Evolutionary conservation across 2,329 filamentous ascomycete genomes (phyloP).

Genomic region (Botryosphaeria dothidea): DNA sequence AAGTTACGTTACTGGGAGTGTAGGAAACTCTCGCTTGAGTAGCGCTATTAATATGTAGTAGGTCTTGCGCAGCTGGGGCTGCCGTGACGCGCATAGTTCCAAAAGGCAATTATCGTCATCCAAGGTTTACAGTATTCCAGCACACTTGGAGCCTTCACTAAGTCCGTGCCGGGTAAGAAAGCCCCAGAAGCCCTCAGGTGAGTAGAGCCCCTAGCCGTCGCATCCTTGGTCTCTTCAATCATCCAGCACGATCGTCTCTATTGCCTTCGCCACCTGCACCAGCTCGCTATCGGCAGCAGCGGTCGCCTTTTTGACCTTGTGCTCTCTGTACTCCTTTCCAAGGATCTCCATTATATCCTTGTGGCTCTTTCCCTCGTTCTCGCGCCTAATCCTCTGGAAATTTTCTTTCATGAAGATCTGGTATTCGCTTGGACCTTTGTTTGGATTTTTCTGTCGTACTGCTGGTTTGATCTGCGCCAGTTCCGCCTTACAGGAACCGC

Average conservation of each 20-base stretch:
- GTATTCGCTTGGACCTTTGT: conserved; percentile 50
- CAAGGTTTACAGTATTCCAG: too few species aligned
- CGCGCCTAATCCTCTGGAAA: conserved; percentile 60
- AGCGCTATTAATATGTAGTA: too few species aligned
- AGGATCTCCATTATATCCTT: conserved; percentile 63
- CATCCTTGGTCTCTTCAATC: too few species aligned
- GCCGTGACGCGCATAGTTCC: too few species aligned
- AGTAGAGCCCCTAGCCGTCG: too few species aligned
- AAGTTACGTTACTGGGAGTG: too few species aligned
- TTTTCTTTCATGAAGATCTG: conserved; percentile 66
- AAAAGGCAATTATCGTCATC: too few species aligned
- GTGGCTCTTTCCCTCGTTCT: conserved; percentile 59
- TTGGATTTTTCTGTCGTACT: conserved; percentile 22
- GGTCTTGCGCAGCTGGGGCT: too few species aligned
- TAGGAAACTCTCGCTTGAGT: too few species aligned
- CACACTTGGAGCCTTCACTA: too few species aligned
- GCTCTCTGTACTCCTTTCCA: conserved; percentile 61
- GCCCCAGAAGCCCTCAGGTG: too few species aligned
- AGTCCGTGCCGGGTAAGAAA: too few species aligned
- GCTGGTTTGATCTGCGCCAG: conserved; percentile 77
- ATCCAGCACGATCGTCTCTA: conserved; percentile 21
- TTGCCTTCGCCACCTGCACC: conserved; percentile 11
- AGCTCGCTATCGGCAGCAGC: background rate
- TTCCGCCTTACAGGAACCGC: conserved; percentile 69
- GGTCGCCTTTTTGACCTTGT: conserved; percentile 36